A percentile compares a stretch with the other conserved stretches of the same genome.
phyloP scores from a whole-genome alignment of 306 rosid species.

The Mimosa pudica region DNA sequence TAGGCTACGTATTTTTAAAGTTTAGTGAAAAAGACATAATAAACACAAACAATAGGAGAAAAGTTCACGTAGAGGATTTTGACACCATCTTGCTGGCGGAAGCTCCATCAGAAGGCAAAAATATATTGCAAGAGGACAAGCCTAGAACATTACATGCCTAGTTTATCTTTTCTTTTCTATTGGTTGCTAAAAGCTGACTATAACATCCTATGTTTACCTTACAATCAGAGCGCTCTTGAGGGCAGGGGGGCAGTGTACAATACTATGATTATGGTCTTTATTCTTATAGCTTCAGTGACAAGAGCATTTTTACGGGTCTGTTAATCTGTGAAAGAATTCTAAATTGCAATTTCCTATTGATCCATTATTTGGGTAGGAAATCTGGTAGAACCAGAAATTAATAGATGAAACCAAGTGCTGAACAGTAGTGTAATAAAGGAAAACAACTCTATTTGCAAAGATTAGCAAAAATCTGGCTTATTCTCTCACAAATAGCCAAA shows the following conservation, averaged over 20 bases:
- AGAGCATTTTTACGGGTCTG: background rate
- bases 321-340: constrained; percentile 12
- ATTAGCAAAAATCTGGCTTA: too few relatives aligned
- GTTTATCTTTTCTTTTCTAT: too few relatives aligned
- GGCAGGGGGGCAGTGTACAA: background rate
- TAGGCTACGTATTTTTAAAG: background rate
- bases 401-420: too few relatives aligned
- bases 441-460: too few relatives aligned
- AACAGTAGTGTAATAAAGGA: too few relatives aligned
- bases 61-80: background rate
- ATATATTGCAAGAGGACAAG: background rate
- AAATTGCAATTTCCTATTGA: constrained; percentile 23
- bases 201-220: background rate
- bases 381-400: too few relatives aligned
- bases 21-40: background rate
- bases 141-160: background rate
- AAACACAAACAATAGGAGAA: background rate
- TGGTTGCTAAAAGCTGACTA: background rate
- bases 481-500: too few relatives aligned
- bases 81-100: background rate
- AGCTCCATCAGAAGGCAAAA: background rate
- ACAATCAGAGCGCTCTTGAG: background rate
- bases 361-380: background rate
- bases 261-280: background rate
- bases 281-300: constrained; percentile 20